Percentiles rank a stretch among this genome's conserved stretches.
phyloP scores from a whole-genome alignment of 371 early-diverging fungal genomes.

The Mucor racemosus region DNA sequence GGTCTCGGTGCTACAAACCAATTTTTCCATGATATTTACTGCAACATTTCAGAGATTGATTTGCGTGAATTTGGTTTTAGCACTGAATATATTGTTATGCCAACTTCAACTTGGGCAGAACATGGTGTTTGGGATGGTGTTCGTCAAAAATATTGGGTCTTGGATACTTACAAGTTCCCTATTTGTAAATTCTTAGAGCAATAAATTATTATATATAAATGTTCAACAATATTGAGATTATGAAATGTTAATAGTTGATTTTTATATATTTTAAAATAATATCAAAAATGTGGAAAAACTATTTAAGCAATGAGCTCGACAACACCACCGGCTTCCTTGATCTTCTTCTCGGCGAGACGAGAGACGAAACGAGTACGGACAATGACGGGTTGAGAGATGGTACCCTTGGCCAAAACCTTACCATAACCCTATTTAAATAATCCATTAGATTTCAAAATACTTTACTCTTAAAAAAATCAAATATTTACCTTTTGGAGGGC shows the following conservation, averaged over 20 bases:
- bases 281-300: neutral
- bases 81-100: constrained; percentile 74
- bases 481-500: constrained; percentile 72
- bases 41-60: constrained; percentile 84
- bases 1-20: constrained; percentile 92
- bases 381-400: constrained; percentile 94
- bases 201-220: constrained; percentile 10
- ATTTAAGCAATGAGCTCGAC: constrained; percentile 59
- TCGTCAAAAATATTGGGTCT: constrained; percentile 78
- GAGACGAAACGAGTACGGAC: constrained; percentile 98
- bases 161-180: constrained; percentile 82
- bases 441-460: neutral
- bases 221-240: neutral
- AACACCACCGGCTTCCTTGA: constrained; percentile 98
- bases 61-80: constrained; percentile 77
- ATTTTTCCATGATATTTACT: constrained; percentile 95
- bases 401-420: constrained; percentile 98
- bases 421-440: constrained; percentile 77
- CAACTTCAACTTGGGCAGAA: constrained; percentile 78
- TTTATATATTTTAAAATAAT: neutral
- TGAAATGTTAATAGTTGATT: neutral
- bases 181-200: constrained; percentile 61
- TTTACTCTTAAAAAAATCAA: neutral
- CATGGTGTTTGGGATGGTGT: constrained; percentile 87
- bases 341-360: constrained; percentile 97